Evolutionary conservation across 306 rosid species (phyloP), one percentile per base, ranked within the genome.

Genomic region (Vicia faba): DNA sequence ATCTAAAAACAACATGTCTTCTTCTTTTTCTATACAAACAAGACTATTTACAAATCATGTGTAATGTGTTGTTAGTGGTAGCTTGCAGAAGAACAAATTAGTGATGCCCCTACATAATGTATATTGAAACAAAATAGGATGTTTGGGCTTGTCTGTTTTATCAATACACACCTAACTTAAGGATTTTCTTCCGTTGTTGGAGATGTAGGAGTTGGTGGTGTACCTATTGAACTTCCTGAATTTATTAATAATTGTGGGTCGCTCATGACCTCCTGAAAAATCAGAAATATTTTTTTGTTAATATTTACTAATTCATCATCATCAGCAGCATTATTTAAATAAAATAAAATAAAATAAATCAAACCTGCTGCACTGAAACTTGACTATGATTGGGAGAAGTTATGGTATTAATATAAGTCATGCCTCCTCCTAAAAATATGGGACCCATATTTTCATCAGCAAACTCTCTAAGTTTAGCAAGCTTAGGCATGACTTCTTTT

Each of bases 251-350:
- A 16, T 36, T 26, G 86, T 15, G 81, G 87, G 61, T 84, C 84
- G 18, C 82, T 85, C 72, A 80, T 72, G 69, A 80, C 84, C 11
- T 86, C 93, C 89, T 89, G 81, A 77, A 75, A 43, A 58, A 35
- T 35, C 23, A 33, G 7, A 0, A 33, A 2, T n/a, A n/a, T 33
- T 7, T 1, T 33, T 33, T 8, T 7, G 8, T 33, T 33, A 33
- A 25, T 25, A 25, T 25, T 25, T 25, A 25, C 4, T 25, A 2
- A 25, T 3, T 31, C 8, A 33, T 33, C 38, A 33, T 31, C 2
- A 5, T 6, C 35, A 1, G 0, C 38, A 0, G 2, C 38, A 33
- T 33, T 0, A 31, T 31, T 31, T 35, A 25, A 12, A 54, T 25
- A 2, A 3, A 55, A 55, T 23, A 26, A 12, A 13, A 25, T 10